phyloP scores from a whole-genome alignment of 768 basidiomycete species.

The Russula olivacea region DNA sequence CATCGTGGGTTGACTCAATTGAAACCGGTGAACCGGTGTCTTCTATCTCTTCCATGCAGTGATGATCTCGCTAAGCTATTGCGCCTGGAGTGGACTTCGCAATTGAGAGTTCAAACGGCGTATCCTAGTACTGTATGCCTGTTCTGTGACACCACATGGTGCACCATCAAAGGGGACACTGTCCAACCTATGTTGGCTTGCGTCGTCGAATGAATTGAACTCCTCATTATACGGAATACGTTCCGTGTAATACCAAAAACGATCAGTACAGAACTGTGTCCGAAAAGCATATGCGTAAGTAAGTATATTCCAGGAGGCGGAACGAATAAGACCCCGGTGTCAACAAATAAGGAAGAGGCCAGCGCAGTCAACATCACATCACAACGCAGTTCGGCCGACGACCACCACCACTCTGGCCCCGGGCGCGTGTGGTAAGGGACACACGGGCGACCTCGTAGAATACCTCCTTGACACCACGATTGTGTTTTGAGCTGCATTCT shows the following conservation, averaged over 20 bases:
- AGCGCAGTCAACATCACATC: conserved; percentile 39
- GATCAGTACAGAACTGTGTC: conserved; percentile 21
- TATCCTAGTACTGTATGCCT: too few species aligned
- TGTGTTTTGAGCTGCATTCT: conserved; percentile 98
- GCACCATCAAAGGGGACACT: not conserved
- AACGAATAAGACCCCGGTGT: conserved; percentile 1
- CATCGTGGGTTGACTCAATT: too few species aligned
- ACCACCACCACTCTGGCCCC: conserved; percentile 43
- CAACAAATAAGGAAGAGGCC: not conserved
- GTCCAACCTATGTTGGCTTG: not conserved
- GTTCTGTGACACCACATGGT: not conserved
- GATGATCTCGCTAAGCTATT: not conserved
- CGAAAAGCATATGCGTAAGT: conserved; percentile 7
- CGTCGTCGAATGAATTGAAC: not conserved
- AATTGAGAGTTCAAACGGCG: too few species aligned
- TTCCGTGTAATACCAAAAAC: conserved; percentile 16
- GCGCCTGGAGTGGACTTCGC: too few species aligned
- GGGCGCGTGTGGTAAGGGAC: conserved; percentile 68
- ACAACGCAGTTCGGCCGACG: conserved; percentile 43
- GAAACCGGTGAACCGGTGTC: too few species aligned
- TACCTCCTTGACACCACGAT: conserved; percentile 89
- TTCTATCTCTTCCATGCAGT: not conserved
- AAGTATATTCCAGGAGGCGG: conserved; percentile 13
- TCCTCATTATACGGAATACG: conserved; percentile 1
- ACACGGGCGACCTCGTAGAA: conserved; percentile 89